Evolutionary conservation across 352 stramenopile species (phyloP).

Genomic region (Globisporangium yorkense): DNA sequence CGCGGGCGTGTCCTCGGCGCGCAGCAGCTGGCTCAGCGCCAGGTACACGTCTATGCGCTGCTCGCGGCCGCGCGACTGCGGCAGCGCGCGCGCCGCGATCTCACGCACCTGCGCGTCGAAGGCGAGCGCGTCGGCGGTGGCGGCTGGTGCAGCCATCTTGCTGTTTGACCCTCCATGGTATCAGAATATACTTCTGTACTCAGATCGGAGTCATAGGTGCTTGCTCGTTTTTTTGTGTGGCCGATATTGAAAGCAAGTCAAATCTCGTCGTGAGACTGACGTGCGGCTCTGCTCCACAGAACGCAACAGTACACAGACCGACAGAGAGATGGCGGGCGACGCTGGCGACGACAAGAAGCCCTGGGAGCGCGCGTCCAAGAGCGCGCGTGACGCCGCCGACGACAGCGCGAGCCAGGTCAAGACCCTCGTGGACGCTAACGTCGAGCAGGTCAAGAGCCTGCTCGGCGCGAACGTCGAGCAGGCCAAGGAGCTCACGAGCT

Average conservation of each 20-base stretch:
- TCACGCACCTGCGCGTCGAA: constrained; percentile 17
- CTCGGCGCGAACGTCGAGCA: constrained; percentile 36
- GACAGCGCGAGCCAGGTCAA: constrained; percentile 37
- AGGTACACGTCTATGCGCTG: constrained; percentile 47
- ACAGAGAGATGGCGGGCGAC: constrained; percentile 12
- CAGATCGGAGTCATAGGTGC: no score
- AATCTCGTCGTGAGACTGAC: background rate
- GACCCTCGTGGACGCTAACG: constrained; percentile 25
- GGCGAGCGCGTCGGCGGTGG: background rate
- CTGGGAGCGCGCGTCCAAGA: constrained; percentile 51
- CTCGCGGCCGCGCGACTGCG: constrained; percentile 25
- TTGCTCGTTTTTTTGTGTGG: no score
- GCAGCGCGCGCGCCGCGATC: constrained; percentile 31
- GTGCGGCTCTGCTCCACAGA: background rate
- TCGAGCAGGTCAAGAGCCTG: constrained; percentile 41
- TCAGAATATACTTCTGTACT: no score
- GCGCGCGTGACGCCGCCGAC: constrained; percentile 27
- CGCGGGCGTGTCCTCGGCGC: constrained; percentile 42
- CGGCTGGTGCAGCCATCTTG: no score
- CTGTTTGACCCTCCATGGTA: no score
- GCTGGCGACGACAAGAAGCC: constrained; percentile 46
- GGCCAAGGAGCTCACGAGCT: constrained; percentile 58
- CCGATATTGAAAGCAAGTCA: background rate
- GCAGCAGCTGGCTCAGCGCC: constrained; percentile 47
- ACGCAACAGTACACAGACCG: background rate